Base-by-base conservation (phyloP, 2,329 filamentous ascomycete genomes). In the Onygenales sp. region DNA sequence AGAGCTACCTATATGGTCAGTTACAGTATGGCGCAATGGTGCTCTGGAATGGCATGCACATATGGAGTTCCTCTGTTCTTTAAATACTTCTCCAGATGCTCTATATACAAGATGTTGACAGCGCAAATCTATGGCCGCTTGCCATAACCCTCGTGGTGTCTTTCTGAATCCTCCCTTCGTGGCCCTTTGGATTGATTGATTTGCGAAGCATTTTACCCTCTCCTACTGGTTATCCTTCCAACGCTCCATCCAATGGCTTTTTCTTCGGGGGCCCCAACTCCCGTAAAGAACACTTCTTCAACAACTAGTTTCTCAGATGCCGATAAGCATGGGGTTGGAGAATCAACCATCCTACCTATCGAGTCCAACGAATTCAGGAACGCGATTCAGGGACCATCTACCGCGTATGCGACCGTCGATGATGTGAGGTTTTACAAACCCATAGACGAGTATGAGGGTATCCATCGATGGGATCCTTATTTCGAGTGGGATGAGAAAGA, bases 361-460 rank as follows among this genome's bases (percentile, higher is more conserved):
- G 21, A 27, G 3, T 9, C n/a, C n/a, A 8, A 44, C 3, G 3
- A 44, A 10, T 17, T 44, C 21, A 44, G 42, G 8, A 27, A 44
- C 14, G 42, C 21, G 3, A 8, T 27, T 44, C 42, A 44, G 3
- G 42, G 42, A 14, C 10, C 9, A 9, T 44, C 42, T 44, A 14
- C 42, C 8, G 62, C 68, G 2, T 71, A 71, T 51, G 68, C 69
- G 38, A 59, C 64, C 1, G 64, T 64, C 0, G 69, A 70, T 45
- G 66, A 70, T 42, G 62, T 66, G 1, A 61, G 66, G 5, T 66
- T 60, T 50, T 71, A 71, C 52, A 71, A 68, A 49, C 68, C 69
- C 4, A 70, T 71, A 33, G 59, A 63, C 1, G 60, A 62, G 31
- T 63, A 59, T 36, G 60, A 65, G 47, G 61, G 62, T 5, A 57